phyloP scores from a whole-genome alignment of 2,329 filamentous ascomycete species.

The Didymellaceae sp. region DNA sequence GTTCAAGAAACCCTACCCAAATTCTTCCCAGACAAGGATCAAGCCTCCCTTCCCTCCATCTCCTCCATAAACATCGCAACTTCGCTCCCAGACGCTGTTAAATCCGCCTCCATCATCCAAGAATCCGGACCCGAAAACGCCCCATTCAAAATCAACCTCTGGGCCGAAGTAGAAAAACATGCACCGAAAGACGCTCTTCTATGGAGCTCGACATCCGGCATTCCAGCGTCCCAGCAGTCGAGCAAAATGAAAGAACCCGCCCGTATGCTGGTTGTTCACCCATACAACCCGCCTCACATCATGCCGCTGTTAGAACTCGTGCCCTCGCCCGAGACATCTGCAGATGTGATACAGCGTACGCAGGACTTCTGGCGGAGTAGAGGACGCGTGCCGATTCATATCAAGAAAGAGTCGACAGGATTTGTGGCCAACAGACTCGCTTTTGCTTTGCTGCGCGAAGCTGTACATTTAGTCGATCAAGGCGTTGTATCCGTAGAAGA shows the following conservation, averaged over 20 bases:
- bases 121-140: slow-evolving; percentile 65
- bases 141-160: slow-evolving; percentile 59
- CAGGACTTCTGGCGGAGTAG: slow-evolving; percentile 55
- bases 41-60: slow-evolving; percentile 21
- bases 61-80: slow-evolving; percentile 44
- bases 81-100: slow-evolving; percentile 52
- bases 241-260: slow-evolving; percentile 49
- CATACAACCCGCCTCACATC: slow-evolving; percentile 68
- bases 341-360: slow-evolving; percentile 50
- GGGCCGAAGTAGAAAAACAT: slow-evolving; percentile 58
- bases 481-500: slow-evolving; percentile 62
- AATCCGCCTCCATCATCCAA: slow-evolving; percentile 60
- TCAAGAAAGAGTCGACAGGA: slow-evolving; percentile 60
- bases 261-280: slow-evolving; percentile 64
- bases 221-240: slow-evolving; percentile 60
- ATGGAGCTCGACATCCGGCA: slow-evolving; percentile 66
- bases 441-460: slow-evolving; percentile 63
- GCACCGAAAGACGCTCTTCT: slow-evolving; percentile 56
- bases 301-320: slow-evolving; percentile 68
- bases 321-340: slow-evolving; percentile 53
- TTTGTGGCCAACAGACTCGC: slow-evolving; percentile 66
- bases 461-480: slow-evolving; percentile 59
- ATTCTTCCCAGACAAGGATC: slow-evolving; percentile 44
- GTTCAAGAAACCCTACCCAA: slow-evolving; percentile 52
- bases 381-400: slow-evolving; percentile 55